Conservation (phyloP, 495 filamentous ascomycete species). For the Geoglossum glabrum region DNA sequence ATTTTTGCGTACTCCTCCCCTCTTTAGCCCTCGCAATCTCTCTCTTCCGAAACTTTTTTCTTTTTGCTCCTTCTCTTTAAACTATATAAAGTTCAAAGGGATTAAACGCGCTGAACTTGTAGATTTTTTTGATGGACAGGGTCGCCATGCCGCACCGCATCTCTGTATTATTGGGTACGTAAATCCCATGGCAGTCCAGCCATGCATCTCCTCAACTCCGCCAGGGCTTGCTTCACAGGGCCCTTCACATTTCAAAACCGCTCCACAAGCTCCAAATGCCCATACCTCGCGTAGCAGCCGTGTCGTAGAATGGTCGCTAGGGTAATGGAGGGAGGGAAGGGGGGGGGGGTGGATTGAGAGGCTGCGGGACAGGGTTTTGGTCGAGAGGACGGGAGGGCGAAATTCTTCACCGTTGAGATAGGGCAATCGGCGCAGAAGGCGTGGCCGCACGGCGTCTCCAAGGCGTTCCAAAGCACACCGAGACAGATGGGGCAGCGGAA, state of each 20-base stretch:
- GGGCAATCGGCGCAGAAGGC: not conserved
- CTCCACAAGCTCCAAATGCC: not conserved
- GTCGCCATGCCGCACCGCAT: not conserved
- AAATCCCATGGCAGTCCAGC: not conserved
- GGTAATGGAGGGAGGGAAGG: not conserved
- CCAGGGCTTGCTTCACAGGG: not conserved
- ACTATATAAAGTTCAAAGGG: not conserved
- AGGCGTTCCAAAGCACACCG: not conserved
- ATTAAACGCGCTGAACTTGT: not conserved
- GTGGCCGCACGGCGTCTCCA: not conserved
- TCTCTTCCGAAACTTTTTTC: not conserved
- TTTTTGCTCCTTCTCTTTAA: not conserved
- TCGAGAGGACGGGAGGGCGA: not conserved
- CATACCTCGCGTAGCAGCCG: not conserved
- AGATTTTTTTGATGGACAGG: not conserved
- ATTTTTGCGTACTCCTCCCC: not conserved
- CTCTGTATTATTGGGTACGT: not conserved
- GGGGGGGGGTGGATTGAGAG: not conserved
- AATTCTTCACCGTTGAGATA: not conserved
- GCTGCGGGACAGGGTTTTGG: not conserved
- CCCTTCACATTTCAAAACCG: not conserved
- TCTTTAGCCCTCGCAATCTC: not conserved
- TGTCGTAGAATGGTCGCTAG: not conserved
- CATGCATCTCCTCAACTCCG: not conserved
- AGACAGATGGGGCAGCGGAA: not conserved